Evolutionary conservation across 345 rosid species (phyloP).

Genomic region (Rhizophora apiculata): DNA sequence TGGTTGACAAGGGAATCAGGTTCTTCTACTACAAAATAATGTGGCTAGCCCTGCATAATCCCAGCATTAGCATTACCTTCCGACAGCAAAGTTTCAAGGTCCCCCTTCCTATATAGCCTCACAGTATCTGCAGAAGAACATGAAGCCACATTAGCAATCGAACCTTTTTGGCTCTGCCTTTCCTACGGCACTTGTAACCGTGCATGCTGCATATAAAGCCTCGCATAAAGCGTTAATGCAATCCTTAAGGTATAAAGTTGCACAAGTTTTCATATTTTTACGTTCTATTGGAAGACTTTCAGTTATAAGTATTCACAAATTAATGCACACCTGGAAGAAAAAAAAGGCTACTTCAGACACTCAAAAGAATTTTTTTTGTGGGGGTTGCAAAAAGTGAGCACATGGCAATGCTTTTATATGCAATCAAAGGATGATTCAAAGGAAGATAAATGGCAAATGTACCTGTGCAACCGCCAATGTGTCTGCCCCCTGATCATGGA

Average conservation of each 20-base stretch:
- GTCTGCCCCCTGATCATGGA: slow-evolving; percentile 76
- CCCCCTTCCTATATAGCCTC: slow-evolving; percentile 67
- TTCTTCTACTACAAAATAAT: background rate
- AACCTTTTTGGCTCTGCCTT: background rate
- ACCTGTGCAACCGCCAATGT: slow-evolving; percentile 97
- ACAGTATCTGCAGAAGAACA: slow-evolving; percentile 66
- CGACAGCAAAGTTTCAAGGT: slow-evolving; percentile 57
- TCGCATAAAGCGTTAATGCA: background rate
- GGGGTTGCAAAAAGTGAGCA: background rate
- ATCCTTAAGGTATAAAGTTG: background rate
- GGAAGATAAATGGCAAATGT: slow-evolving; percentile 5
- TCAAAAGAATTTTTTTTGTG: background rate
- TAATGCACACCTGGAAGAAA: background rate
- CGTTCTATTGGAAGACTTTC: no score
- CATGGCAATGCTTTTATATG: background rate
- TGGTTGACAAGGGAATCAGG: background rate
- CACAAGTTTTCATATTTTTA: background rate
- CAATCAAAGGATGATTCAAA: background rate
- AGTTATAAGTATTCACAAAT: no score
- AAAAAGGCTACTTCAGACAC: background rate
- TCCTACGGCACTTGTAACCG: no score
- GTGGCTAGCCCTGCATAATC: slow-evolving; percentile 19
- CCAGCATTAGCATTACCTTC: slow-evolving; percentile 44
- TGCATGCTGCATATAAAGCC: background rate
- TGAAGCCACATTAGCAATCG: slow-evolving; percentile 4